Conservation (phyloP, 2,329 filamentous ascomycete genomes). For the Fusarium kyushuense region DNA sequence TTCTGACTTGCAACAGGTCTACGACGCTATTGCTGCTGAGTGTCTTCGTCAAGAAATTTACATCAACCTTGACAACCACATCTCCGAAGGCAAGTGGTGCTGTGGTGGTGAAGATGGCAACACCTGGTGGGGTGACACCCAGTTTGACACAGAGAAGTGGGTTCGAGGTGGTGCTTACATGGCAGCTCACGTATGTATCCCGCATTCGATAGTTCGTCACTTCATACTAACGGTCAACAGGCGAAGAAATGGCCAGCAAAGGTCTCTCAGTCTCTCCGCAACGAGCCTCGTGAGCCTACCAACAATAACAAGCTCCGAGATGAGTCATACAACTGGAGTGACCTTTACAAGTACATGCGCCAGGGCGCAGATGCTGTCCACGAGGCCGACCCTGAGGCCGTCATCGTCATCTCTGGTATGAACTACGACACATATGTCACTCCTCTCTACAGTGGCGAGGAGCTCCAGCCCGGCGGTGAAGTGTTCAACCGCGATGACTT, state of each 20-base stretch:
- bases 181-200: constrained; percentile 63
- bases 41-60: constrained; percentile 66
- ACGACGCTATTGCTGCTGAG: constrained; percentile 72
- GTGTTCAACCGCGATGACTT: constrained; percentile 62
- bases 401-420: constrained; percentile 71
- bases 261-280: constrained; percentile 58
- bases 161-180: constrained; percentile 70
- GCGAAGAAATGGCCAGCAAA: constrained; percentile 31
- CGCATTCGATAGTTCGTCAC: rapidly evolving
- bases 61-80: constrained; percentile 71
- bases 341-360: constrained; percentile 65
- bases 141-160: constrained; percentile 71
- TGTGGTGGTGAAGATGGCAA: constrained; percentile 68
- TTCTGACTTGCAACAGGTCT: constrained; percentile 47
- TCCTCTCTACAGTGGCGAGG: constrained; percentile 62
- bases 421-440: constrained; percentile 67
- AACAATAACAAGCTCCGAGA: constrained; percentile 47
- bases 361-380: constrained; percentile 64
- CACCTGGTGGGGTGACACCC: constrained; percentile 70
- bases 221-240: neutral
- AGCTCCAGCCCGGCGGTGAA: constrained; percentile 60
- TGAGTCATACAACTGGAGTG: constrained; percentile 65
- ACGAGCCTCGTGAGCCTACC: constrained; percentile 63
- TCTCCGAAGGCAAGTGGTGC: constrained; percentile 70
- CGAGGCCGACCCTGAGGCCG: constrained; percentile 61